A percentile compares a stretch with the other conserved stretches of the same genome.
These are phyloP conservation scores for Kluyveromyces aestuarii DNA, from an alignment of 805 yeast species.

Conservation along the genomic window DNA sequence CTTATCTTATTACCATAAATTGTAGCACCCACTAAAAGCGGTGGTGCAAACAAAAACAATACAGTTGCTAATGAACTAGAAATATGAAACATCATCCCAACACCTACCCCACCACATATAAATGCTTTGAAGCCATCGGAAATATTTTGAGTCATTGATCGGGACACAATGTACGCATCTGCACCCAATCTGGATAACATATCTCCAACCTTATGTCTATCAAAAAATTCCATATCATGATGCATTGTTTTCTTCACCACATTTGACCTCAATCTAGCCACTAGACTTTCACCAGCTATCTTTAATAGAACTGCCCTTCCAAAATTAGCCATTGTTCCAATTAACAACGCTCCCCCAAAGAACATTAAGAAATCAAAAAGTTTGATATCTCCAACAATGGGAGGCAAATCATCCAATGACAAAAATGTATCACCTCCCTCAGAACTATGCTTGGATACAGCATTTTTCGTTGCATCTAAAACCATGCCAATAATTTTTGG, in stretches of 20 bases:
- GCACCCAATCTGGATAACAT: constrained; percentile 81
- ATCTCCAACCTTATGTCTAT: constrained; percentile 90
- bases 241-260: constrained; percentile 69
- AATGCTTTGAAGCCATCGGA: constrained; percentile 84
- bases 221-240: constrained; percentile 91
- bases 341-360: constrained; percentile 46
- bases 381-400: constrained; percentile 43
- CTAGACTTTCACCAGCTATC: constrained; percentile 76
- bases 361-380: constrained; percentile 52
- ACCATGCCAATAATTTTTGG: constrained; percentile 51
- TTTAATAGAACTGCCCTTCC: constrained; percentile 47
- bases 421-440: constrained; percentile 18
- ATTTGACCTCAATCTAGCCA: constrained; percentile 70
- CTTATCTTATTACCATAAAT: constrained; percentile 80
- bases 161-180: constrained; percentile 83
- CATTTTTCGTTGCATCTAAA: constrained; percentile 39
- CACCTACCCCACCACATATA: constrained; percentile 76
- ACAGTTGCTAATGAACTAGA: constrained; percentile 73
- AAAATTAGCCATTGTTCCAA: constrained; percentile 65
- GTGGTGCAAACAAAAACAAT: constrained; percentile 74
- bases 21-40: constrained; percentile 65
- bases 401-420: constrained; percentile 23
- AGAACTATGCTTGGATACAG: constrained; percentile 10
- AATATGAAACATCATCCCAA: constrained; percentile 84
- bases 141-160: constrained; percentile 81